phyloP scores from a whole-genome alignment of 1,284 basidiomycete genomes.

The Coriolopsis trogii region DNA sequence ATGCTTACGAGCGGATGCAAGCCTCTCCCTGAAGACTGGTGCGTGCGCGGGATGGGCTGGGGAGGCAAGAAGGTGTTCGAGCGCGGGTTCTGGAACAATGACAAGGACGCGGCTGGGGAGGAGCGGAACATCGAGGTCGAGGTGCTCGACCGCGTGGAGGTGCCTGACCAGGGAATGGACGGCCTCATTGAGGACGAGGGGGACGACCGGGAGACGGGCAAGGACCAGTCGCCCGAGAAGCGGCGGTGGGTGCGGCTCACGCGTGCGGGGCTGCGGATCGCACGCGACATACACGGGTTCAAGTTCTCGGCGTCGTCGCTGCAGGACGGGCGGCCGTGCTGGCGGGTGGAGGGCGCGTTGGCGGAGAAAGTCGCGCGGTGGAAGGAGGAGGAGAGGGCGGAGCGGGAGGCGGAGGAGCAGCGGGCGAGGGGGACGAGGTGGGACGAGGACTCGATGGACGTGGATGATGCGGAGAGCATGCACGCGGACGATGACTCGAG shows the following conservation, averaged over 20 bases:
- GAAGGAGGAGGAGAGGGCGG: slow-evolving; percentile 66
- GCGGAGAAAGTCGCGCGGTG: slow-evolving; percentile 72
- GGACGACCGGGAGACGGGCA: slow-evolving; percentile 47
- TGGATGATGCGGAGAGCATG: slow-evolving; percentile 54
- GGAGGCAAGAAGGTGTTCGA: slow-evolving; percentile 87
- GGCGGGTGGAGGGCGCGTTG: slow-evolving; percentile 71
- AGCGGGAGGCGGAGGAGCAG: slow-evolving; percentile 69
- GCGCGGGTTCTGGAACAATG: slow-evolving; percentile 84
- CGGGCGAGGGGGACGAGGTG: slow-evolving; percentile 61
- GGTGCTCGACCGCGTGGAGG: slow-evolving; percentile 68
- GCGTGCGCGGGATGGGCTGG: slow-evolving; percentile 95
- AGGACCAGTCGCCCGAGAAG: slow-evolving; percentile 20
- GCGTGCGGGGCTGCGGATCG: slow-evolving; percentile 72
- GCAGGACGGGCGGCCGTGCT: slow-evolving; percentile 56
- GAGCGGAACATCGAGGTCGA: slow-evolving; percentile 77
- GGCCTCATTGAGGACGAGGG: slow-evolving; percentile 82
- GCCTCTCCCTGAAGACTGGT: slow-evolving; percentile 94
- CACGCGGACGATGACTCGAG: slow-evolving; percentile 41
- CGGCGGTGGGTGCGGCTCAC: slow-evolving; percentile 77
- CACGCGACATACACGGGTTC: slow-evolving; percentile 78
- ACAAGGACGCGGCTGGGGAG: slow-evolving; percentile 44
- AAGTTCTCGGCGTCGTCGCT: slow-evolving; percentile 41
- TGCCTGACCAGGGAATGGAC: slow-evolving; percentile 56
- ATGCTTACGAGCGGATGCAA: slow-evolving; percentile 67
- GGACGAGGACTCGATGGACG: slow-evolving; percentile 67